phyloP scores from a whole-genome alignment of 164 flowering plant genomes.

The Tetrastigma voinierianum region DNA sequence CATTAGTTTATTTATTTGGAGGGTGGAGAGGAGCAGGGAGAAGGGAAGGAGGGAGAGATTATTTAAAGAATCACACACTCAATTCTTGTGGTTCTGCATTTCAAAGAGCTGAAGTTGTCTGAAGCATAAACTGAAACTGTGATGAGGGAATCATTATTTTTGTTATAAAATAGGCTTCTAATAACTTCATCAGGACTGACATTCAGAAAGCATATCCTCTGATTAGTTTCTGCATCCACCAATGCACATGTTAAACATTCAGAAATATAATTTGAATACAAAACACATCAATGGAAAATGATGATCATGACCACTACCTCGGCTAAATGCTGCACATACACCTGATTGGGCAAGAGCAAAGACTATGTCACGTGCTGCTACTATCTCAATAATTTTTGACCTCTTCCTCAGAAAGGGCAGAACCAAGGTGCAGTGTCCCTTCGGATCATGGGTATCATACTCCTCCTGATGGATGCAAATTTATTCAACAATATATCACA shows the following conservation, averaged over 20 bases:
- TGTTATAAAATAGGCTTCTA: constrained; percentile 92
- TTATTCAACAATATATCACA: neutral
- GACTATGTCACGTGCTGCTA: constrained; percentile 93
- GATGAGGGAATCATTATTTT: constrained; percentile 95
- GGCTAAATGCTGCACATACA: constrained; percentile 95
- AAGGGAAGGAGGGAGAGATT: neutral
- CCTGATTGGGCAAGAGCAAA: constrained; percentile 99
- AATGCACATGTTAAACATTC: neutral
- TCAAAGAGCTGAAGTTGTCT: constrained; percentile 95
- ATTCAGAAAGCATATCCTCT: constrained; percentile 92
- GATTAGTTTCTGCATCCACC: constrained; percentile 69
- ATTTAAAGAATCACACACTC: constrained; percentile 50
- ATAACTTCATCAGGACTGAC: constrained; percentile 94
- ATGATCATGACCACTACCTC: constrained; percentile 47
- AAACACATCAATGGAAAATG: neutral
- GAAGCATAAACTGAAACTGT: constrained; percentile 99
- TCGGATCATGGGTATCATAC: constrained; percentile 96
- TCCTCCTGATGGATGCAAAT: constrained; percentile 62
- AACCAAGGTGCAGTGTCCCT: constrained; percentile 68
- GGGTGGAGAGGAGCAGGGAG: too few species aligned
- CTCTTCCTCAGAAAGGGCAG: constrained; percentile 83
- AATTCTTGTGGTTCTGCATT: constrained; percentile 95
- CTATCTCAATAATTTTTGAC: constrained; percentile 93
- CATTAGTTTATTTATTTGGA: neutral
- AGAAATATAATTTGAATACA: neutral